Conservation (phyloP, 495 filamentous ascomycete species). For the Hypoxylon rickii region DNA sequence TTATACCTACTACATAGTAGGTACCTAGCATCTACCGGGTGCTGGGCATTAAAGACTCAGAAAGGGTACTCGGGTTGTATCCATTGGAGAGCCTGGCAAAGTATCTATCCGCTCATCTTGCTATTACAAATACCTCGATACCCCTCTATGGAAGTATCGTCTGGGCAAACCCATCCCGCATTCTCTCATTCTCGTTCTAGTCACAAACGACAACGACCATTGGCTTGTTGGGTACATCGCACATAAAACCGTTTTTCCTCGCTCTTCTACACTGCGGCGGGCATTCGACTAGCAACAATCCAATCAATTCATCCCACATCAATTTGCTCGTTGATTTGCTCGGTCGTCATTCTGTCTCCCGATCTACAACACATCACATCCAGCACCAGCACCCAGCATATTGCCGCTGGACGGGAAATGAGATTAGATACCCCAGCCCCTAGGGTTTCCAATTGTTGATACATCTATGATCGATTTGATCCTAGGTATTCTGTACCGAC, state of each 20-base stretch:
- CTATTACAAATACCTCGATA: conserved; percentile 16
- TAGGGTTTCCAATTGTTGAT: no score
- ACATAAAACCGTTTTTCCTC: no score
- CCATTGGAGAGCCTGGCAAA: no score
- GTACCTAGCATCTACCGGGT: no score
- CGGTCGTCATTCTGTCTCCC: conserved; percentile 16
- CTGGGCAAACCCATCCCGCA: no score
- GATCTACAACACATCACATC: conserved; percentile 10
- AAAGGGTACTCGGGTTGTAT: no score
- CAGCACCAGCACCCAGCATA: neutral
- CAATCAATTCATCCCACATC: conserved; percentile 24
- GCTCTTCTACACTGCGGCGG: neutral
- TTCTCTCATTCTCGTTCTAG: neutral
- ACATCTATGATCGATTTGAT: no score
- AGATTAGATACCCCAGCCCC: no score
- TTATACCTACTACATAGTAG: no score
- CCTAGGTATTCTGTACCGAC: no score
- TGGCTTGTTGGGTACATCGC: neutral
- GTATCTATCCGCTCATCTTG: conserved; percentile 11
- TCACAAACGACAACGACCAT: neutral
- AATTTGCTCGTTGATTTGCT: conserved; percentile 19
- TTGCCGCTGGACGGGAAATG: neutral
- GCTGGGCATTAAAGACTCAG: no score
- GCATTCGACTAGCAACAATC: conserved; percentile 5
- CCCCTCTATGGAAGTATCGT: no score